Base-by-base conservation (phyloP, 768 basidiomycete genomes). In the Lepiota subincarnata region DNA sequence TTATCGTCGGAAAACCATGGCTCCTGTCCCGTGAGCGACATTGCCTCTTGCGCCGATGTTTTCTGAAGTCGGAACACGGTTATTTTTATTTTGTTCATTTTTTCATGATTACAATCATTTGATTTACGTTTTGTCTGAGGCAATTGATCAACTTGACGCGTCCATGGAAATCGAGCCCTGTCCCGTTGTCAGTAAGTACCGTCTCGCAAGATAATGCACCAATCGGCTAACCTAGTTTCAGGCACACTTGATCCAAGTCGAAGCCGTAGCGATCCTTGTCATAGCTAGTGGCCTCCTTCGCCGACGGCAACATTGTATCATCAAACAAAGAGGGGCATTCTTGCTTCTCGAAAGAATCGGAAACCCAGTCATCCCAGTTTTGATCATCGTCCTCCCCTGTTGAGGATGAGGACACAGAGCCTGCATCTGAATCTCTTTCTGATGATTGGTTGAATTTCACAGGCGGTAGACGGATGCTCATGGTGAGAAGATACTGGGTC, bases 141-240 rank as follows among this genome's bases (percentile, higher is more conserved):
- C 80, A 89, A 66, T 97, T 97, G 69, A 97, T 83, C 47, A 97
- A 70, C 44, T 89, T 81, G 60, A 92, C 85, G 16, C 88, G 78
- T 51, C 81, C 80, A 68, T 92, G 85, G 57, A 86, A 82, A 66
- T 96, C 93, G 36, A 95, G 72, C 0, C 73, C 89, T 92, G 57
- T 24, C 31, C 41, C 31, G 26, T 31, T 37, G 14, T 31, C 57
- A 56, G 50, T 38, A 22, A 48, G 38, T 45, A 36, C 14, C 24
- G 42, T 37, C 34, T n/a, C 4, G 22, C 24, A 8, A n/a, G 20
- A 48, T 36, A 16, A 52, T 37, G 19, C 14, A 36, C 20, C 12
- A 34, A 52, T 48, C 1, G 20, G 70, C 85, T 40, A 49, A 91
- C 91, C 75, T 53, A 92, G 65, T 42, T 67, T 73, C 45, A 66